Evolutionary conservation across 441 rosid genomes (phyloP), one percentile per base, ranked within the genome.

Genomic region (Cnidoscolus chayamansa): DNA sequence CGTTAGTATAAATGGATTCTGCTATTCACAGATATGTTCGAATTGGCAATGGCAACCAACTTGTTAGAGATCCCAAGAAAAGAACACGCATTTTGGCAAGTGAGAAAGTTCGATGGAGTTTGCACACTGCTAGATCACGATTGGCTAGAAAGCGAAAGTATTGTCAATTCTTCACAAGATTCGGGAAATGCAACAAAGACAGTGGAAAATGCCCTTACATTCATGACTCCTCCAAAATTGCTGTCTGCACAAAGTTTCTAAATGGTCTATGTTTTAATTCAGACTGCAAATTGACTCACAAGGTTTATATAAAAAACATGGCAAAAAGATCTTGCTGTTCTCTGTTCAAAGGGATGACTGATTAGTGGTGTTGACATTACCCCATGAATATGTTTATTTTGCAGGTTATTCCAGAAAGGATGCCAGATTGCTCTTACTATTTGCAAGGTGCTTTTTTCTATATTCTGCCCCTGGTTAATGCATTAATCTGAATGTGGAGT

Each of bases 381-480:
- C 10, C 20, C 47, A 65, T 79, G 70, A 49, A 75, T 68, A 40
- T 72, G 19, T 81, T 76, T 72, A 68, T 74, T 73, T 62, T 82
- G 83, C 90, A 93, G 99, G 88, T 95, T 82, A 91, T 95, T 82
- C 99, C 98, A 19, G 97, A 95, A 74, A 85, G 98, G 82, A 95
- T 95, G 99, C 99, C 97, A 8, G 99, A 93, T 77, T 95, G 99
- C 75, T 95, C 97, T 70, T 95, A 86, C 83, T 95, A 83, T 84
- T 69, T 90, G 86, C 99, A 89, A 91, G 99, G 99, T 92, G 70
- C 63, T 51, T 55, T 58, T 60, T 25, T 67, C 54, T 49, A n/a
- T 65, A 13, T 73, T n/a, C 15, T 67, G 40, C 65, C 57, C 63
- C 65, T 78, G 16, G 63, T 74, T 37, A 65, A 70, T 67, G 68